These are phyloP conservation scores for Zea mays DNA, from an alignment of 176 grass and related monocot species.

Conservation along the genomic window Zm-B73-REFERENCE-NAM-5.0 NC_050103.1:120259001-120259500, in stretches of 20 bases:
- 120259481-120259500: conserved; percentile 65
- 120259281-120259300: conserved; percentile 14
- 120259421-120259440: conserved; percentile 97
- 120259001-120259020: too few species aligned
- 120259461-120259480: conserved; percentile 74
- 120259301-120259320: conserved; percentile 12
- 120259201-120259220: neutral
- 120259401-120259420: conserved; percentile 99
- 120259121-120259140: too few species aligned
- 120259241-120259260: conserved; percentile 4
- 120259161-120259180: too few species aligned
- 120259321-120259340: conserved; percentile 26
- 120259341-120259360: conserved; percentile 81
- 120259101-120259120: too few species aligned
- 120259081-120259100: too few species aligned
- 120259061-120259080: too few species aligned
- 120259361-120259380: conserved; percentile 72
- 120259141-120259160: too few species aligned
- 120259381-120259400: conserved; percentile 85
- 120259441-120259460: conserved; percentile 95
- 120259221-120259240: neutral
- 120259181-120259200: too few species aligned
- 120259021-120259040: too few species aligned
- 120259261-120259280: conserved; percentile 4
- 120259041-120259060: too few species aligned